These are phyloP conservation scores for Boletus mariae DNA, from an alignment of 1,284 basidiomycete species.

Conservation along the genomic window DNA sequence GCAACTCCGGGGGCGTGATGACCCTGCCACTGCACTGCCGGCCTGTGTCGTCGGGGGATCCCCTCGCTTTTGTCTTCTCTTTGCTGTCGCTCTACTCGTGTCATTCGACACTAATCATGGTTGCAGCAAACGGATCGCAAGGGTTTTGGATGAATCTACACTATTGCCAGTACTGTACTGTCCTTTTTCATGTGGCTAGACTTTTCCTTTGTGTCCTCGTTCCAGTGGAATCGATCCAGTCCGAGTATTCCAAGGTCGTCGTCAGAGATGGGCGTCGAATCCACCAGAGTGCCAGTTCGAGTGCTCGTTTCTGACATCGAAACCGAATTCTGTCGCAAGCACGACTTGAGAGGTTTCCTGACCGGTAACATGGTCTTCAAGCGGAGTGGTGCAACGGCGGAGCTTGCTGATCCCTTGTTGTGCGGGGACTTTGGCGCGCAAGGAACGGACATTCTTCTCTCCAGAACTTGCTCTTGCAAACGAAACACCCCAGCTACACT, in stretches of 20 bases:
- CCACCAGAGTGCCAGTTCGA: no score
- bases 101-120: background rate
- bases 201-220: no score
- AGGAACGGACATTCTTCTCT: background rate
- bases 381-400: background rate
- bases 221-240: no score
- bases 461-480: background rate
- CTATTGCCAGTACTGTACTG: no score
- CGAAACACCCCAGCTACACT: conserved; percentile 6
- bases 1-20: conserved; percentile 33
- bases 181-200: no score
- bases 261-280: no score
- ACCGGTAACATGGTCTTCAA: background rate
- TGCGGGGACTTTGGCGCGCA: no score
- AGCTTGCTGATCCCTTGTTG: no score
- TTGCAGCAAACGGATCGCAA: conserved; percentile 9
- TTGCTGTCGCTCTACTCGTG: conserved; percentile 8
- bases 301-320: no score
- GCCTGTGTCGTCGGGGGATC: conserved; percentile 34
- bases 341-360: background rate
- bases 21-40: conserved; percentile 32
- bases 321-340: background rate
- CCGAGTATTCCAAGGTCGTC: no score
- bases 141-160: background rate
- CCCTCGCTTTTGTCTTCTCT: conserved; percentile 16